Evolutionary conservation across 805 yeast species (phyloP).

Genomic region (Wickerhamiella vanderwaltii): DNA sequence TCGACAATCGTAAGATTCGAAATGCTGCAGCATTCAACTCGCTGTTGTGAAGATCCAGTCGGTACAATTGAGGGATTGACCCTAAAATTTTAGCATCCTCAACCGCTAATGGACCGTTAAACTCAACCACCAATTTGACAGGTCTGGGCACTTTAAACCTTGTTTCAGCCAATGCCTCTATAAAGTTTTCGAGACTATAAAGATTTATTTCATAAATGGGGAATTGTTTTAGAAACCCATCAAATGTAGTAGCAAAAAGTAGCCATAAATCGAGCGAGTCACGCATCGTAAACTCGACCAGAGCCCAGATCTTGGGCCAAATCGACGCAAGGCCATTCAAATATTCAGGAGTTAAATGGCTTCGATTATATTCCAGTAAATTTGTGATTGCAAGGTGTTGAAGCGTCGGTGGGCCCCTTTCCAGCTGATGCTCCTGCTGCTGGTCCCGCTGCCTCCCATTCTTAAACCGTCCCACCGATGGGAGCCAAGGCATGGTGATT

Average conservation of each 20-base stretch:
- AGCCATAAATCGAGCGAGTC: slow-evolving; percentile 11
- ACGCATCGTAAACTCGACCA: background rate
- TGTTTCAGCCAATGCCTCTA: background rate
- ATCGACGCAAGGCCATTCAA: slow-evolving; percentile 1
- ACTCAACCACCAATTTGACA: background rate
- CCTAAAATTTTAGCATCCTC: background rate
- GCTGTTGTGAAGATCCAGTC: slow-evolving; percentile 7
- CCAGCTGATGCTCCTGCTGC: background rate
- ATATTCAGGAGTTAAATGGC: background rate
- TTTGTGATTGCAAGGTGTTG: background rate
- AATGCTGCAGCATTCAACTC: background rate
- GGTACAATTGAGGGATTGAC: background rate
- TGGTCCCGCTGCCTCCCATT: slow-evolving; percentile 1
- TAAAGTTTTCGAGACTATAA: background rate
- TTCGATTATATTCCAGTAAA: background rate
- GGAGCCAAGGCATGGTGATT: slow-evolving; percentile 29
- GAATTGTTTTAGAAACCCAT: background rate
- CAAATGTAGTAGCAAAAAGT: slow-evolving; percentile 3
- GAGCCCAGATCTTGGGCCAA: slow-evolving; percentile 8
- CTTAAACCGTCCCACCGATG: no score
- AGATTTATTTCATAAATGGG: background rate
- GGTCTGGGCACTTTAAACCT: background rate
- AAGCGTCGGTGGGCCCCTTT: background rate
- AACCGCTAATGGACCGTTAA: background rate
- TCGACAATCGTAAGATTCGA: slow-evolving; percentile 7